These are phyloP conservation scores for Aspergillus melleus DNA, from an alignment of 2,329 filamentous ascomycete species.

Conservation along the genomic window DNA sequence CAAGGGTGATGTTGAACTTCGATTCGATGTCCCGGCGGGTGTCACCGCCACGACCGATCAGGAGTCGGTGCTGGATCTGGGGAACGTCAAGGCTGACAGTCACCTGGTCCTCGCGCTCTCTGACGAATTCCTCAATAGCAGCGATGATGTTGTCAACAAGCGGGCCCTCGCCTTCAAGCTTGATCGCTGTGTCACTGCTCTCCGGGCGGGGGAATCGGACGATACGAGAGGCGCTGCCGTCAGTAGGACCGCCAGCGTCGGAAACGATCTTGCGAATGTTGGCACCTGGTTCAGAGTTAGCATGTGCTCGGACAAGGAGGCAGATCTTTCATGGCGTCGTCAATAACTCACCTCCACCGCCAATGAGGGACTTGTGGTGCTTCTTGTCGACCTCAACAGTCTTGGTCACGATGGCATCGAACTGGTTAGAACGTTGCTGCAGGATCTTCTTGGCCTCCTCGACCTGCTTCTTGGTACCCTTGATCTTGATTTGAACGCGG, in stretches of 20 bases:
- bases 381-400: slow-evolving; percentile 92
- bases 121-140: slow-evolving; percentile 77
- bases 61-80: slow-evolving; percentile 81
- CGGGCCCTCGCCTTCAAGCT: slow-evolving; percentile 78
- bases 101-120: slow-evolving; percentile 80
- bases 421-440: slow-evolving; percentile 79
- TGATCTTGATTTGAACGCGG: slow-evolving; percentile 83
- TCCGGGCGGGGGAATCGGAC: slow-evolving; percentile 94
- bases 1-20: slow-evolving; percentile 81
- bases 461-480: slow-evolving; percentile 88
- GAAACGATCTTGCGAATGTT: slow-evolving; percentile 85
- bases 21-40: slow-evolving; percentile 81
- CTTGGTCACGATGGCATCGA: slow-evolving; percentile 84
- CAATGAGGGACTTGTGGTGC: slow-evolving; percentile 83
- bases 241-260: slow-evolving; percentile 84
- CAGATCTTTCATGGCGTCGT: neutral
- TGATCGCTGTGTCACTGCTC: slow-evolving; percentile 77
- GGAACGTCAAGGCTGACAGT: slow-evolving; percentile 79
- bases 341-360: slow-evolving; percentile 71
- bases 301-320: slow-evolving; percentile 9
- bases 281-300: slow-evolving; percentile 57
- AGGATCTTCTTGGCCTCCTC: slow-evolving; percentile 88
- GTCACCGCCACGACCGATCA: slow-evolving; percentile 92
- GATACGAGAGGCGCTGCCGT: slow-evolving; percentile 80
- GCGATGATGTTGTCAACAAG: slow-evolving; percentile 87